A percentile compares a stretch with the other conserved stretches of the same genome.
These are phyloP conservation scores for Penicillium crustosum DNA, from an alignment of 2,329 filamentous ascomycete species.

Conservation along the genomic window DNA sequence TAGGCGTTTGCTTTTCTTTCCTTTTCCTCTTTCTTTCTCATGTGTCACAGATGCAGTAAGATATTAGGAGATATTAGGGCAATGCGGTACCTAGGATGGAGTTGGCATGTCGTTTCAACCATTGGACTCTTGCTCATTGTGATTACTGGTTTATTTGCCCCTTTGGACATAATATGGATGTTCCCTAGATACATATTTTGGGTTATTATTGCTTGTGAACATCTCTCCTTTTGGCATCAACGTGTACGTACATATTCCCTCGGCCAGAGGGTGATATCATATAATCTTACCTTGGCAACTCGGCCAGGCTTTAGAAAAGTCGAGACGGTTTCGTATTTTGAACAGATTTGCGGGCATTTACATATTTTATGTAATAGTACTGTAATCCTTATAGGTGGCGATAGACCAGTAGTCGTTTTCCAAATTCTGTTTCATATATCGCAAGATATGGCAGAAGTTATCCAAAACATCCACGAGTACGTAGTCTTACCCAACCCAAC, in stretches of 20 bases:
- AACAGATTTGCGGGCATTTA: not conserved
- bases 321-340: not conserved
- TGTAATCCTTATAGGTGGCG: not conserved
- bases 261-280: too few species aligned
- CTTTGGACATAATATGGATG: conserved; percentile 19
- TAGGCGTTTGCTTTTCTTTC: conserved; percentile 17
- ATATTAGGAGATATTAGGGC: conserved; percentile 24
- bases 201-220: not conserved
- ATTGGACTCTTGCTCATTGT: conserved; percentile 9
- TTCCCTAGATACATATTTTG: not conserved
- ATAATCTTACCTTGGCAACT: too few species aligned
- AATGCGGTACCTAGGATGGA: conserved; percentile 16
- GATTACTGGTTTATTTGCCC: conserved; percentile 5
- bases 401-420: not conserved
- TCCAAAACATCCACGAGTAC: not conserved
- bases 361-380: not conserved
- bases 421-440: not conserved
- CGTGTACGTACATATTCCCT: not conserved
- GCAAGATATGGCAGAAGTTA: not conserved
- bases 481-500: not conserved
- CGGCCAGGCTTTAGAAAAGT: not conserved
- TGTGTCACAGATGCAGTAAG: conserved; percentile 9
- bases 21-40: conserved; percentile 4
- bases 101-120: conserved; percentile 12
- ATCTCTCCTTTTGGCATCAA: not conserved